Percentiles rank a stretch among this genome's conserved stretches.
Evolutionary conservation across 1,284 basidiomycete genomes (phyloP).

Genomic region (Leccinum solheimii): DNA sequence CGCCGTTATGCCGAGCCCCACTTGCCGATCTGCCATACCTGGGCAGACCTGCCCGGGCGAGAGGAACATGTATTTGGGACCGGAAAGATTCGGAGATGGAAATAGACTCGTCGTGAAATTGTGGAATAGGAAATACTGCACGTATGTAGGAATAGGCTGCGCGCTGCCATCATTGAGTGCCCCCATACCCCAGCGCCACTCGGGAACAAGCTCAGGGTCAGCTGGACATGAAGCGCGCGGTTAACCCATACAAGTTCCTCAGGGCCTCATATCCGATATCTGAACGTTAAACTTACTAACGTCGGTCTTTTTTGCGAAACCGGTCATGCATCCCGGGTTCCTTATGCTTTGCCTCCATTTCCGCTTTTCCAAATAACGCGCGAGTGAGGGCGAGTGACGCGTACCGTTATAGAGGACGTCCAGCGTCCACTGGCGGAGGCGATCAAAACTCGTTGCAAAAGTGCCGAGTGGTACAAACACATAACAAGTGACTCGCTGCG

Average conservation of each 20-base stretch:
- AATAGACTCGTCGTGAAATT: background rate
- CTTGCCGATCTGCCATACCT: constrained; percentile 14
- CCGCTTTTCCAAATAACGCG: background rate
- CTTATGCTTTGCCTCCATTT: background rate
- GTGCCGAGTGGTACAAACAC: background rate
- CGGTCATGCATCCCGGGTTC: constrained; percentile 19
- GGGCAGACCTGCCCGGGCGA: background rate
- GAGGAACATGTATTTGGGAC: background rate
- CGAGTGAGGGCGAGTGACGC: background rate
- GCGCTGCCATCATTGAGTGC: background rate
- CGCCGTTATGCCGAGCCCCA: constrained; percentile 14
- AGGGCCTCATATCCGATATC: background rate
- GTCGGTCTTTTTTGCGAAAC: background rate
- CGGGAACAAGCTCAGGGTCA: background rate
- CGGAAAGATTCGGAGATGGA: constrained; percentile 7
- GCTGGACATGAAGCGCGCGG: background rate
- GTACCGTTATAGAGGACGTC: constrained; percentile 6
- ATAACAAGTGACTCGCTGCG: constrained; percentile 1
- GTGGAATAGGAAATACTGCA: background rate
- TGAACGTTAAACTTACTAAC: constrained; percentile 15
- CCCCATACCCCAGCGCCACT: background rate
- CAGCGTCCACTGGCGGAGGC: no score
- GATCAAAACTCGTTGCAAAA: background rate
- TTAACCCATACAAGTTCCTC: constrained; percentile 2
- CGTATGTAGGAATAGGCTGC: background rate